A percentile compares a stretch with the other conserved stretches of the same genome.
phyloP scores from a whole-genome alignment of 2,329 filamentous ascomycete species.

The Xylariaceae sp. region DNA sequence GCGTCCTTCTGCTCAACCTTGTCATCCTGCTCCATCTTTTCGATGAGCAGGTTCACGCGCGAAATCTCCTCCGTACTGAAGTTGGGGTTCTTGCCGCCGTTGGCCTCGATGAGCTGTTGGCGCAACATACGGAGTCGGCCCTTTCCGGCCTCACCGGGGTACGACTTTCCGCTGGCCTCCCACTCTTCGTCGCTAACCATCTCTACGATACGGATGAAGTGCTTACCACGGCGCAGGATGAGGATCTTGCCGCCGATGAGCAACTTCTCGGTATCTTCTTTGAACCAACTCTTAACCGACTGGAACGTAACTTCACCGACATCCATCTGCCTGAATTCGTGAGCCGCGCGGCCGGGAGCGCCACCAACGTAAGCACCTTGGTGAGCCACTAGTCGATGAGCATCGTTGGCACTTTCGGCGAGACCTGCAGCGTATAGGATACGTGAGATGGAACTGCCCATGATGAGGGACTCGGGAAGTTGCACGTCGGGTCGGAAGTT shows the following conservation, averaged over 20 bases:
- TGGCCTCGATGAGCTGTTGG: conserved; percentile 21
- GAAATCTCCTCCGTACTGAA: conserved; percentile 5
- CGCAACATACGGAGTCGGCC: conserved; percentile 44
- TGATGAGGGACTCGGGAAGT: conserved; percentile 54
- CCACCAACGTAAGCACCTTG: conserved; percentile 59
- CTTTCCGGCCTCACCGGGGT: conserved; percentile 49
- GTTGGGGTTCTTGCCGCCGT: conserved; percentile 4
- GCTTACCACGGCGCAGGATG: conserved; percentile 58
- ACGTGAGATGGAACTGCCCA: conserved; percentile 49
- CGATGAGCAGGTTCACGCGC: conserved; percentile 15
- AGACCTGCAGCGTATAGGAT: conserved; percentile 59
- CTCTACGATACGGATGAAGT: conserved; percentile 57
- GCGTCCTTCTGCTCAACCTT: conserved; percentile 33
- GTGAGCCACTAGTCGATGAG: conserved; percentile 49
- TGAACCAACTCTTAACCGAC: conserved; percentile 55
- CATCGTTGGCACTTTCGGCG: conserved; percentile 51
- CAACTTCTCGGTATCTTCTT: conserved; percentile 53
- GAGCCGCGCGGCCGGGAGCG: conserved; percentile 35
- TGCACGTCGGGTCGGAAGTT: conserved; percentile 46
- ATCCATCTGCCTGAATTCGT: conserved; percentile 34
- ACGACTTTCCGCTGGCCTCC: conserved; percentile 42
- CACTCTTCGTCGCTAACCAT: conserved; percentile 54
- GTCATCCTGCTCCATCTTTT: conserved; percentile 13
- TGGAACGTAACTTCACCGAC: conserved; percentile 54
- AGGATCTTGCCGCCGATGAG: conserved; percentile 55